These are phyloP conservation scores for Chimonanthus praecox DNA, from an alignment of 164 flowering plant species.

Conservation along the genomic window DNA sequence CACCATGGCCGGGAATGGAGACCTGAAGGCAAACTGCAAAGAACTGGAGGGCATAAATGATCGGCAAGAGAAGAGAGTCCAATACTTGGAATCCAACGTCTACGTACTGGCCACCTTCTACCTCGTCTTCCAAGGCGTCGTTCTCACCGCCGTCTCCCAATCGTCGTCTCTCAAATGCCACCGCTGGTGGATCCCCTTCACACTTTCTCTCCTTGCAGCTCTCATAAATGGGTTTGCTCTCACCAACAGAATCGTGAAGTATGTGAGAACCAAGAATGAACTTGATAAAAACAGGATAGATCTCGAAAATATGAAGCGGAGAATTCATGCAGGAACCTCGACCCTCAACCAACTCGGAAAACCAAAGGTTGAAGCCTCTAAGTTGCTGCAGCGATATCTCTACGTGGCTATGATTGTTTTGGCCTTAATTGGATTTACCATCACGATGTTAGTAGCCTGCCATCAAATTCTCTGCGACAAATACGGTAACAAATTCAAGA, in stretches of 20 bases:
- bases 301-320: too few species aligned
- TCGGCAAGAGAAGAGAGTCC: background rate
- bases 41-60: background rate
- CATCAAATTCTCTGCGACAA: background rate
- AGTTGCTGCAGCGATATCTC: background rate
- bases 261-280: background rate
- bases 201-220: background rate
- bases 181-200: background rate
- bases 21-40: background rate
- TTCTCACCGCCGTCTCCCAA: background rate
- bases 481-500: too few species aligned
- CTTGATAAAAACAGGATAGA: background rate
- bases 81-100: background rate
- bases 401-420: background rate
- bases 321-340: background rate
- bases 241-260: background rate
- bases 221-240: background rate
- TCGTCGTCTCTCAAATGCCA: background rate
- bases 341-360: background rate
- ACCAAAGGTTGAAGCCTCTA: background rate
- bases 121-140: conserved; percentile 1
- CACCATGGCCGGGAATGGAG: background rate
- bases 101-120: background rate
- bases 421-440: background rate
- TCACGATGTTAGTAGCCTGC: background rate